phyloP scores from a whole-genome alignment of 2,329 filamentous ascomycete genomes.

The Fusarium anguioides region DNA sequence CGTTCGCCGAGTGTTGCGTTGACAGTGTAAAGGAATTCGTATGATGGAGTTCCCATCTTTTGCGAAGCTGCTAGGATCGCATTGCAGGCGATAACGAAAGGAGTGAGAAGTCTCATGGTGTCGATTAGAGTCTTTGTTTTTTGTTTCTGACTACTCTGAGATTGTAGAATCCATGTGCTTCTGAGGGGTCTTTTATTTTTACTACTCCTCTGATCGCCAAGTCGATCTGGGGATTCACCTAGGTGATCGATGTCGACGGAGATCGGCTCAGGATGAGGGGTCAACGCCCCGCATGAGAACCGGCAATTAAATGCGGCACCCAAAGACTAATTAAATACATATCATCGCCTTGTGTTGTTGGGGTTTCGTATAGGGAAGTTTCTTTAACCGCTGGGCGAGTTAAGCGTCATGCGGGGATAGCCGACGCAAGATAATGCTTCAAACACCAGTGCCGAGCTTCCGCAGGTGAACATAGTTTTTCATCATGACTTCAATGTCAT shows the following conservation, averaged over 20 bases:
- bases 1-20: conserved; percentile 36
- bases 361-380: neutral
- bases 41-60: conserved; percentile 27
- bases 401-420: neutral
- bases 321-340: neutral
- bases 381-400: neutral
- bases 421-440: neutral
- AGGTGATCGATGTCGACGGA: neutral
- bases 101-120: conserved; percentile 25
- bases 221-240: neutral
- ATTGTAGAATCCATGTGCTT: accelerated
- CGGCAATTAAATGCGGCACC: conserved; percentile 30
- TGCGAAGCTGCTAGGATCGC: conserved; percentile 22
- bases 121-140: neutral
- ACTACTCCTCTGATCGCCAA: conserved; percentile 2
- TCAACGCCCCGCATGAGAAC: conserved; percentile 14
- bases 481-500: neutral
- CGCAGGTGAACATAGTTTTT: too few species aligned
- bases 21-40: conserved; percentile 40
- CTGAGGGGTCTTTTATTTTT: neutral
- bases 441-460: neutral
- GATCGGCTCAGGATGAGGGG: conserved; percentile 21
- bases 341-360: neutral
- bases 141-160: neutral
- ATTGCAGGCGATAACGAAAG: neutral